Evolutionary conservation across 2,329 filamentous ascomycete species (phyloP).

Genomic region (Alternaria sp.): DNA sequence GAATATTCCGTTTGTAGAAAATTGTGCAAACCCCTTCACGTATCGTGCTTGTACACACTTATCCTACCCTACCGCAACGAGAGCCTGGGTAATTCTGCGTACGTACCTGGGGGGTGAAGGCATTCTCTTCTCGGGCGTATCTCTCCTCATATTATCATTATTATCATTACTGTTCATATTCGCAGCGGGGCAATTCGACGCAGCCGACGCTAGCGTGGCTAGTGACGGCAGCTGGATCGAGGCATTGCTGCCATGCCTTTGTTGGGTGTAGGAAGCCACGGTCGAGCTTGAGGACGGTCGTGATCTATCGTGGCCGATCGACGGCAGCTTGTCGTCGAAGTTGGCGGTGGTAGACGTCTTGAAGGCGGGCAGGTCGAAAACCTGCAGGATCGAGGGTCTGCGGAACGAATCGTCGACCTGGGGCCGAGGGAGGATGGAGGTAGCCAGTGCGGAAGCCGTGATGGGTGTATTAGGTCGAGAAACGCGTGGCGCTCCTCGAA

Average conservation of each 20-base stretch:
- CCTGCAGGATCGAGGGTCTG: conserved; percentile 57
- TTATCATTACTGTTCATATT: conserved; percentile 30
- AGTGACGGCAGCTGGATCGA: conserved; percentile 61
- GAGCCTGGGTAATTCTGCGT: neutral
- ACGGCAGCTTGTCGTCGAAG: conserved; percentile 56
- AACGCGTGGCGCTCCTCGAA: conserved; percentile 46
- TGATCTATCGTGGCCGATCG: conserved; percentile 58
- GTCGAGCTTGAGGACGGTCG: conserved; percentile 61
- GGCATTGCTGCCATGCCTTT: conserved; percentile 49
- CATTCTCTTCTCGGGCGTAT: conserved; percentile 34
- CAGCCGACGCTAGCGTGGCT: conserved; percentile 65
- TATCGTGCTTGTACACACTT: neutral
- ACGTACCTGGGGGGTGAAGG: conserved; percentile 43
- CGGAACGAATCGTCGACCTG: conserved; percentile 61
- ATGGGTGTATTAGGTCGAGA: conserved; percentile 40
- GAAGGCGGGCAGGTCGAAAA: conserved; percentile 55
- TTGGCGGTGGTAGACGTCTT: conserved; percentile 49
- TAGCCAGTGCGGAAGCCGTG: conserved; percentile 66
- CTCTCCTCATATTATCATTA: conserved; percentile 29
- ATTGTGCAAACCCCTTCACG: neutral
- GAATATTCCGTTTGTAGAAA: neutral
- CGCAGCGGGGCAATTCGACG: conserved; percentile 58
- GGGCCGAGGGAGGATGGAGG: conserved; percentile 63
- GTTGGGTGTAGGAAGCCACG: conserved; percentile 52
- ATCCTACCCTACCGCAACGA: neutral